A percentile compares a stretch with the other conserved stretches of the same genome.
phyloP scores from a whole-genome alignment of 202 grass and related monocot species.

The Panicum hallii region DNA sequence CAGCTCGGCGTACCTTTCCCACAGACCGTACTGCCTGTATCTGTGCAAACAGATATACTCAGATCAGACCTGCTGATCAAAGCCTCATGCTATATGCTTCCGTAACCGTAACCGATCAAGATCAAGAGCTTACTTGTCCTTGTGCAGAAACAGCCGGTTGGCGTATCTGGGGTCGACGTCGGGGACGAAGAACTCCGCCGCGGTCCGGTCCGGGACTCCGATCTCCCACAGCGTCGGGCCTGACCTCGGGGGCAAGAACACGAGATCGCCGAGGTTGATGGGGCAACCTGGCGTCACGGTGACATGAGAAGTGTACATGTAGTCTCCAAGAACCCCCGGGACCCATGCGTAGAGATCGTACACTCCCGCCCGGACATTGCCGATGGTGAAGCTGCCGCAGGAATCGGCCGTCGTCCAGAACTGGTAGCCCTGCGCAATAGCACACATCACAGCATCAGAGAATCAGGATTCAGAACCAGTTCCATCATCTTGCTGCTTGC shows the following conservation, averaged over 20 bases:
- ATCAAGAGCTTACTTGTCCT: constrained; percentile 35
- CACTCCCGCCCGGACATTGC: constrained; percentile 44
- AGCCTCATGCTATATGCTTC: background rate
- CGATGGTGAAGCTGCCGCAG: constrained; percentile 50
- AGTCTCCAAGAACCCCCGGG: constrained; percentile 69
- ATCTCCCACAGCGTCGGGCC: constrained; percentile 79
- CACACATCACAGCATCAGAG: background rate
- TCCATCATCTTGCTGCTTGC: background rate
- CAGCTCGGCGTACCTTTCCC: constrained; percentile 67
- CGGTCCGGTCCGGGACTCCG: constrained; percentile 66
- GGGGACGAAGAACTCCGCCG: constrained; percentile 72
- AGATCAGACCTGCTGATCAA: background rate
- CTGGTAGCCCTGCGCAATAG: constrained; percentile 28
- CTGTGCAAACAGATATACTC: background rate
- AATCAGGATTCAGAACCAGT: background rate
- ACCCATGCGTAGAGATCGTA: constrained; percentile 80
- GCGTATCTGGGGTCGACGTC: constrained; percentile 51
- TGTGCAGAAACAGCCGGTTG: constrained; percentile 46
- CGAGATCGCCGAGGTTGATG: constrained; percentile 49
- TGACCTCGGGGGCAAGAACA: constrained; percentile 58
- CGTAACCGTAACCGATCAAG: background rate
- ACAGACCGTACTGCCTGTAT: constrained; percentile 74
- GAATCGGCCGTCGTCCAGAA: constrained; percentile 53
- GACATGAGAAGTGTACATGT: constrained; percentile 43
- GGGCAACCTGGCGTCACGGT: constrained; percentile 38